Base-by-base conservation (phyloP, 495 filamentous ascomycete species). In the Penicillium pancosmium region DNA sequence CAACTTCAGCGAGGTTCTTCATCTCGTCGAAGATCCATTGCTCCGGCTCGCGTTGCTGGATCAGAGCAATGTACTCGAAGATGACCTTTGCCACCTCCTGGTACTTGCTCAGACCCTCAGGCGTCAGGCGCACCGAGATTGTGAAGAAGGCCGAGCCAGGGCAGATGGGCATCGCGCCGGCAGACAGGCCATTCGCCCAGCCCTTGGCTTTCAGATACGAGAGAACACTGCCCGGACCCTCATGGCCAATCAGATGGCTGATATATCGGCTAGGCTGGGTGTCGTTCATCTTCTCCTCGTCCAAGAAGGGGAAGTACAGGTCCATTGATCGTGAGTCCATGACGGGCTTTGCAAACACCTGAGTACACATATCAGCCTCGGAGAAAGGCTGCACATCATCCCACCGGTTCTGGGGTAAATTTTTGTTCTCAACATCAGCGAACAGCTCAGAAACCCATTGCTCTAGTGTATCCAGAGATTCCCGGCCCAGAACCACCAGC, bases 211-310 rank as follows among this genome's bases (percentile, higher is more conserved):
- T 99, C 69, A 97, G 83, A 70, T 97, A 93, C 1, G 94, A 87
- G 71, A 99, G 85, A 62, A 99, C 93, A 76, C 94, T 97, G 2
- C 94, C 94, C 8, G 94, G 94, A 1, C 94, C 94, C 73, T 99
- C 94, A 61, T 99, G 95, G 13, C 94, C 94, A 61, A 99, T 93
- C 47, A 99, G 73, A 68, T 99, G 94, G 66, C 89, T 90, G 62
- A 97, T 83, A 68, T 98, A 99, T 36, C 91, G 85, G 62, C 90
- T 90, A 12, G 94, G 94, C 52, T 96, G 92, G 8, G 87, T 83
- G 63, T 91, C 86, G 72, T 87, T 96, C 52, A 93, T 72, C 9
- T 85, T 68, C 59, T 98, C 92, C 71, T 98, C 92, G 68, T 97
- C 93, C 48, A 91, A 76, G 70, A 91, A 97, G 0, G 92, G 90